Evolutionary conservation across 768 basidiomycete species (phyloP), one percentile per base, ranked within the genome.

Genomic region (Cystofilobasidium bisporidii): DNA sequence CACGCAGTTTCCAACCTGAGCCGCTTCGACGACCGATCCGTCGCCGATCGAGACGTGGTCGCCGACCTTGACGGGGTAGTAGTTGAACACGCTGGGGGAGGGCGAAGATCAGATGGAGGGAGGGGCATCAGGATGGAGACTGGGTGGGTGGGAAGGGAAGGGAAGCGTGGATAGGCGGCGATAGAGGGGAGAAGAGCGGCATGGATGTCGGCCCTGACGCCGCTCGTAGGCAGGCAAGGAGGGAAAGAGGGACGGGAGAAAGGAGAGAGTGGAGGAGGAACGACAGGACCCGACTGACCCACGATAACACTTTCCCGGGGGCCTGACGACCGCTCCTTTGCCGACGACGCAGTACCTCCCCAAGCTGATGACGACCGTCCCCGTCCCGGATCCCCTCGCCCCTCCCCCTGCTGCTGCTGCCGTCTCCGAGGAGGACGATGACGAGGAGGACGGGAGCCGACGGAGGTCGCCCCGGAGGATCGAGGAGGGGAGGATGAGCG

Each of bases 31-130:
- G 63, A 98, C 85, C 50, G 83, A 84, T 71, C 84, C 83, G n/a
- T 87, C 84, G 20, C 93, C 94, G 55, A 99, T 89, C 70, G 94
- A 87, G 28, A 98, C 96, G 74, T 90, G 86, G 78, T 98, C 93
- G 3, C 91, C 90, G 14, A 99, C 86, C 76, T 93, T 91, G 86
- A 97, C 91, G 8, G 94, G 94, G 74, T 98, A 97, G 78, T 93
- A 97, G 74, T 97, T 96, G 28, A n/a, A 30, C 28, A 28, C 56
- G 17, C 22, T 36, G 57, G 26, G 53, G 41, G 38, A 48, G 30
- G n/a, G n/a, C n/a, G n/a, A n/a, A n/a, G n/a, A n/a, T n/a, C n/a
- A 33, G 43, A 9, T 8, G 38, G 38, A 24, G 26, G 28, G 28
- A 30, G 18, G 33, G 17, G 33, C 3, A 24, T 57, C 28, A 50